These are phyloP conservation scores for Penicillium cinerascens DNA, from an alignment of 495 filamentous ascomycete genomes.

Conservation along the genomic window DNA sequence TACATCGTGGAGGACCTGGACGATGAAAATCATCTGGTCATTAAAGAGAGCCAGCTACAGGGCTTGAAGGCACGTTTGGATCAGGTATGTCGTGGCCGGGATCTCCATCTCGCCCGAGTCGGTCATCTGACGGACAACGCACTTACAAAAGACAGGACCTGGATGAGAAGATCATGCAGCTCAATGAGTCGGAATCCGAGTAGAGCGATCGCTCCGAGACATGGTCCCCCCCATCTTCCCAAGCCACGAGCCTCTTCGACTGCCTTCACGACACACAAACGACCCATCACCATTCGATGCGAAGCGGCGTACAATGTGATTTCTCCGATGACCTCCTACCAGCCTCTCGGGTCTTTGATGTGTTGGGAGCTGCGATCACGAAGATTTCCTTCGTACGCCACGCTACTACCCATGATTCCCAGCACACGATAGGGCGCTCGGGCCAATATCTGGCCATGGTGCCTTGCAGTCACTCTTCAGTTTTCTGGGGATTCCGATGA, in stretches of 20 bases:
- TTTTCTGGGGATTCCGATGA: not conserved
- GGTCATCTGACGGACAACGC: not conserved
- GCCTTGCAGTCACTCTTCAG: not conserved
- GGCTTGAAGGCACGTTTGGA: constrained; percentile 57
- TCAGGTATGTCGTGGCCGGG: constrained; percentile 43
- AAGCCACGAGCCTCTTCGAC: not conserved
- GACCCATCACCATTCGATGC: not conserved
- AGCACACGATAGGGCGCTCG: not conserved
- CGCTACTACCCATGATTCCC: not conserved
- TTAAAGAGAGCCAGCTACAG: constrained; percentile 66
- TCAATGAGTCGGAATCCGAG: constrained; percentile 51
- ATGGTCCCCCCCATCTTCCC: not conserved
- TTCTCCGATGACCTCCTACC: not conserved
- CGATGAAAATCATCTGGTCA: constrained; percentile 63
- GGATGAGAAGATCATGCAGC: constrained; percentile 52
- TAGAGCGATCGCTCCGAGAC: constrained; percentile 11
- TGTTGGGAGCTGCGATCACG: not conserved
- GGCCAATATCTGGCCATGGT: not conserved
- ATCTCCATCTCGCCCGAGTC: not conserved
- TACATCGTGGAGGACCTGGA: constrained; percentile 76
- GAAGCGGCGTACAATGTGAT: not conserved
- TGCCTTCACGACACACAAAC: not conserved
- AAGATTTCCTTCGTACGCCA: not conserved
- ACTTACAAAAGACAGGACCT: constrained; percentile 39
- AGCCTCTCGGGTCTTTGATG: not conserved